Conservation (phyloP, 1,284 basidiomycete species). For the Tilletia indica region DNA sequence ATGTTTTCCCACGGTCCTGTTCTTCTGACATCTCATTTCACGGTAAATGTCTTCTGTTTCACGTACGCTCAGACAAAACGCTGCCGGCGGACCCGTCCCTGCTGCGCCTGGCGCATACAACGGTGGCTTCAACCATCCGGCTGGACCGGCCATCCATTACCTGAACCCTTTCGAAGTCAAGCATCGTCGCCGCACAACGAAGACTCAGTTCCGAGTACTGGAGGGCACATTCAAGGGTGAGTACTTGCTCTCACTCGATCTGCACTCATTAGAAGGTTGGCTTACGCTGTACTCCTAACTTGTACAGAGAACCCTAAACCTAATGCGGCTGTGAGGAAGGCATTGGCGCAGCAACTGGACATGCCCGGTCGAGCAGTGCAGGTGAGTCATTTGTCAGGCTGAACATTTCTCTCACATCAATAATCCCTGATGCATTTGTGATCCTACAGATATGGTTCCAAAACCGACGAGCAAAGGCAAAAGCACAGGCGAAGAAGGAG, state of each 20-base stretch:
- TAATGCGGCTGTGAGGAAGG: slow-evolving; percentile 38
- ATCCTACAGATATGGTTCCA: slow-evolving; percentile 41
- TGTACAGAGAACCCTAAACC: slow-evolving; percentile 39
- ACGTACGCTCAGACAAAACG: not conserved
- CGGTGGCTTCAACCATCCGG: not conserved
- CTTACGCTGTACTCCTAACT: no score
- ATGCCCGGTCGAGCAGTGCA: slow-evolving; percentile 45
- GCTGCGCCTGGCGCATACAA: not conserved
- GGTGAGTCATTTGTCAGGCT: not conserved
- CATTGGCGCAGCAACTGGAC: slow-evolving; percentile 40
- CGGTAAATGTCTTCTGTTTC: no score
- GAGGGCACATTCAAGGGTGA: slow-evolving; percentile 40
- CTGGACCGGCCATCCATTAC: slow-evolving; percentile 23
- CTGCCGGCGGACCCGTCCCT: not conserved
- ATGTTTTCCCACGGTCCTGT: not conserved
- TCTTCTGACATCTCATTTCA: no score
- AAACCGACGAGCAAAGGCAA: slow-evolving; percentile 46
- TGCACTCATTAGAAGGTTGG: no score
- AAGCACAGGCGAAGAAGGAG: slow-evolving; percentile 35
- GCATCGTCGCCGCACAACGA: slow-evolving; percentile 45
- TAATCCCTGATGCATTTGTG: not conserved
- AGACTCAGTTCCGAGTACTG: slow-evolving; percentile 44
- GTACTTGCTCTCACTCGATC: not conserved
- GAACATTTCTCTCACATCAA: no score
- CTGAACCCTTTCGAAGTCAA: slow-evolving; percentile 50